A percentile compares a stretch with the other conserved stretches of the same genome.
Conservation (phyloP, 345 rosid species). For the Gossypium australe region DNA sequence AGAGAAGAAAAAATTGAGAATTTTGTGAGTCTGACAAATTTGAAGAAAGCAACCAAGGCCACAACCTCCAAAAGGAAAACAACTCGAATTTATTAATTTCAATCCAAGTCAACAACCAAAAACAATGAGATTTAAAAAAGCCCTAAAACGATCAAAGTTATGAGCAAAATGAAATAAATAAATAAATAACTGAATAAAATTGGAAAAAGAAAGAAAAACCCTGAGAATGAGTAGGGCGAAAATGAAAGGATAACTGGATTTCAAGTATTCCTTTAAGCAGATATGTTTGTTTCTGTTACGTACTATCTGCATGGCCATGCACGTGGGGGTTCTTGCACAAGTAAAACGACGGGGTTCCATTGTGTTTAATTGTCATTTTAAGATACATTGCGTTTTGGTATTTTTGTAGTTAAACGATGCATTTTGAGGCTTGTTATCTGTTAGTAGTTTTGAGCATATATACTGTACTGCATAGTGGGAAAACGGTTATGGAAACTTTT, state of each 20-base stretch:
- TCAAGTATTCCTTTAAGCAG: too few species aligned
- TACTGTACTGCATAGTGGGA: too few species aligned
- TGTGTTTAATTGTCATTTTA: too few species aligned
- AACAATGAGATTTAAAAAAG: background rate
- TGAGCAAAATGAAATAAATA: background rate
- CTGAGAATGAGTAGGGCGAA: conserved; percentile 63
- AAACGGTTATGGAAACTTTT: too few species aligned
- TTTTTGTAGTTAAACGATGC: too few species aligned
- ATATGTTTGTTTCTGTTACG: too few species aligned
- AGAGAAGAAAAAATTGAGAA: background rate
- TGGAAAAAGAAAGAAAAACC: conserved; percentile 15
- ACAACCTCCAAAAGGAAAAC: background rate
- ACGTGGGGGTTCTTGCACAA: too few species aligned
- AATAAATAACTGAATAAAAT: background rate
- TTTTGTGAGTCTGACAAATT: background rate
- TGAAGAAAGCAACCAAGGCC: background rate
- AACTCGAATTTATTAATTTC: conserved; percentile 3
- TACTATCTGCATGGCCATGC: too few species aligned
- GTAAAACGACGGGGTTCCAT: too few species aligned
- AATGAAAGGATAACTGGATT: conserved; percentile 9
- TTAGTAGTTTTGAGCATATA: too few species aligned
- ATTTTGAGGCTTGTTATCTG: too few species aligned
- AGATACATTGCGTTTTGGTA: too few species aligned
- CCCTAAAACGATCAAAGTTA: conserved; percentile 7
- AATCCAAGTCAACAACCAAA: background rate